Percentiles rank a stretch among this genome's conserved stretches.
Evolutionary conservation across 345 rosid genomes (phyloP).

Genomic region (Hibiscus trionum): DNA sequence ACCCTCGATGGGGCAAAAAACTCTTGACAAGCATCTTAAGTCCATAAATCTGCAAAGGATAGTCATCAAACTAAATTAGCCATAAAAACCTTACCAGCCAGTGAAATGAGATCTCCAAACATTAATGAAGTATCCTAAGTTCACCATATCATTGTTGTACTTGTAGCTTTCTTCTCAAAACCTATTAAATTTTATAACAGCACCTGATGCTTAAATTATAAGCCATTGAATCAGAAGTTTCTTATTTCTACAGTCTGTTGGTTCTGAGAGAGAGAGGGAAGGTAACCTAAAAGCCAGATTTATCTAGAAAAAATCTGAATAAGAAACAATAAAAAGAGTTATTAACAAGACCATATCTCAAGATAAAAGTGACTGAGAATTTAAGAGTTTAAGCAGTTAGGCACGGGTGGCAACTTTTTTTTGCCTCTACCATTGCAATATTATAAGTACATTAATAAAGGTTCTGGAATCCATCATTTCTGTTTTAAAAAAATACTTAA

Average conservation of each 20-base stretch:
- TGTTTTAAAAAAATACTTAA: neutral
- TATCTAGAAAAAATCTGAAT: neutral
- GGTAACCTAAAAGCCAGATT: neutral
- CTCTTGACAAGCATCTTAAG: constrained; percentile 76
- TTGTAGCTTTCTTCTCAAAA: too few species aligned
- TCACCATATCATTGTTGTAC: too few species aligned
- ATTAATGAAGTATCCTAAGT: too few species aligned
- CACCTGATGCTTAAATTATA: neutral
- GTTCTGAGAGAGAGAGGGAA: neutral
- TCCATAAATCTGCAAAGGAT: constrained; percentile 62
- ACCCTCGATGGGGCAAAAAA: constrained; percentile 62
- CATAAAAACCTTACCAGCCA: neutral
- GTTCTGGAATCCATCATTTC: constrained; percentile 1
- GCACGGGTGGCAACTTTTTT: too few species aligned
- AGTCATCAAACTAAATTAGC: neutral
- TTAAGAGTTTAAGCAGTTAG: too few species aligned
- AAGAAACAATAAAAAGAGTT: neutral
- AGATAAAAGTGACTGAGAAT: too few species aligned
- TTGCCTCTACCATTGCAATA: neutral
- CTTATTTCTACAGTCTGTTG: neutral
- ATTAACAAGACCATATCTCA: neutral
- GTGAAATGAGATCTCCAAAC: neutral
- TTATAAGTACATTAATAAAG: neutral
- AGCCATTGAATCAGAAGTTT: neutral
- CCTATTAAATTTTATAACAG: too few species aligned